Conservation (phyloP, 495 filamentous ascomycete genomes). For the Lasiosphaeria ovina region DNA sequence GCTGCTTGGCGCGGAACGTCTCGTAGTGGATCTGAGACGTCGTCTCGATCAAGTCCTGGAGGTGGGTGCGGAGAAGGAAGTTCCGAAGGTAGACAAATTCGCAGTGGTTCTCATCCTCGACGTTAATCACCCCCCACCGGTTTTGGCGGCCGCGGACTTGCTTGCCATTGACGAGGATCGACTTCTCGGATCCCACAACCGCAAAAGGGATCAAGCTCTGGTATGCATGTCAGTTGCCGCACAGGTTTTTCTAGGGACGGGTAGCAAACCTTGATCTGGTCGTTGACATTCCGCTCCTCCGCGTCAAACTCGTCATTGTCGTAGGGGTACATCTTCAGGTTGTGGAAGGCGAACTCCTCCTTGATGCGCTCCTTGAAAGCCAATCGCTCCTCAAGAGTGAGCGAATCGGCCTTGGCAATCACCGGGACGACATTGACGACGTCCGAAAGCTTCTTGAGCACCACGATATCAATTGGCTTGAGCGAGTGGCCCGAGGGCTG, state of each 20-base stretch:
- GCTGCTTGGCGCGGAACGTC: conserved; percentile 98
- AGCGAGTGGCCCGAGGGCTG: conserved; percentile 95
- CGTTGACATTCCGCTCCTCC: conserved; percentile 91
- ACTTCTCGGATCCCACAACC: conserved; percentile 96
- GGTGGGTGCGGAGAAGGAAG: conserved; percentile 94
- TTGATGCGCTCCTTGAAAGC: conserved; percentile 99
- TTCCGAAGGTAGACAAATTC: conserved; percentile 98
- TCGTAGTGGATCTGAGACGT: conserved; percentile 99
- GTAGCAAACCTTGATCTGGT: conserved; percentile 84
- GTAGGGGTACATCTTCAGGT: conserved; percentile 99
- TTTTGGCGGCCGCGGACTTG: conserved; percentile 98
- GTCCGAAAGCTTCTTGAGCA: conserved; percentile 97
- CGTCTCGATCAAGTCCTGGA: conserved; percentile 97
- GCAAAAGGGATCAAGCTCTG: conserved; percentile 96
- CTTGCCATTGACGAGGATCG: conserved; percentile 94
- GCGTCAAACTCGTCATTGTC: conserved; percentile 98
- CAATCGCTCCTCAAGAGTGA: conserved; percentile 91
- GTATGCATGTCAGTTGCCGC: conserved; percentile 14
- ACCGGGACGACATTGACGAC: conserved; percentile 99
- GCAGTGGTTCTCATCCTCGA: conserved; percentile 99
- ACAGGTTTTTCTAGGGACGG: neutral
- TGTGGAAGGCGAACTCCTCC: conserved; percentile 99
- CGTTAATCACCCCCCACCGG: conserved; percentile 99
- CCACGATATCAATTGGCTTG: conserved; percentile 99
- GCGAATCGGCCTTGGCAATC: conserved; percentile 95